Conservation (phyloP, 257 asterid genomes). For the Ehretia macrophylla region DNA sequence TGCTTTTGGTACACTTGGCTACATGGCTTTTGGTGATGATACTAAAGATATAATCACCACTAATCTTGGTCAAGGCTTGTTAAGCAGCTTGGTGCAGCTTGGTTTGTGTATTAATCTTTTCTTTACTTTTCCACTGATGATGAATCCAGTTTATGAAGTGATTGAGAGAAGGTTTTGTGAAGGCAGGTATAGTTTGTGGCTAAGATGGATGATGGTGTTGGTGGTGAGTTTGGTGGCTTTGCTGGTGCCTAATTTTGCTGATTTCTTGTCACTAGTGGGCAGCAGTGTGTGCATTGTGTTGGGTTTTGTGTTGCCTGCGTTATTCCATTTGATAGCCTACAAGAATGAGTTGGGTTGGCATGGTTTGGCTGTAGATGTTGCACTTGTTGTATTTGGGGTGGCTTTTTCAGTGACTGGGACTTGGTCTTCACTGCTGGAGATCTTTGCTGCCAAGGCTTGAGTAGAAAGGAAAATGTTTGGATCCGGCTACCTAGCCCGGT, state of each 20-base stretch:
- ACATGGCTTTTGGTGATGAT: conserved; percentile 70
- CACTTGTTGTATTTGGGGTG: conserved; percentile 23
- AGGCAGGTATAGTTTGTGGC: conserved; percentile 71
- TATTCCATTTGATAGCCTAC: conserved; percentile 60
- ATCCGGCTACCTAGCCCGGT: too few relatives aligned
- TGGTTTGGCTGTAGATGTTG: conserved; percentile 25
- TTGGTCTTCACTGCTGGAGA: conserved; percentile 29
- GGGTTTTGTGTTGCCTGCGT: conserved; percentile 72
- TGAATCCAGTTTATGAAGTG: conserved; percentile 89
- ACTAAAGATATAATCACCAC: conserved; percentile 79
- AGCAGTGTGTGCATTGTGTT: conserved; percentile 83
- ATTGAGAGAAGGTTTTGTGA: conserved; percentile 78
- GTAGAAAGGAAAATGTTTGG: too few relatives aligned
- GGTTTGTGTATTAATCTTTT: conserved; percentile 68
- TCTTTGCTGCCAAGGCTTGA: conserved; percentile 21
- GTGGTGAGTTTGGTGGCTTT: conserved; percentile 55
- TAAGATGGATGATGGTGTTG: conserved; percentile 65
- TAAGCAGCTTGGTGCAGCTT: conserved; percentile 63
- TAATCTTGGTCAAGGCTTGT: conserved; percentile 64
- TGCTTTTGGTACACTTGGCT: conserved; percentile 65
- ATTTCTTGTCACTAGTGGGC: conserved; percentile 81
- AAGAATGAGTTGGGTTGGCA: conserved; percentile 47
- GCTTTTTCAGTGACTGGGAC: conserved; percentile 28
- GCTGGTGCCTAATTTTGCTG: conserved; percentile 76
- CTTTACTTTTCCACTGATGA: conserved; percentile 77